Conservation (phyloP, 2,329 filamentous ascomycete genomes). For the Aspergillus sp. region DNA sequence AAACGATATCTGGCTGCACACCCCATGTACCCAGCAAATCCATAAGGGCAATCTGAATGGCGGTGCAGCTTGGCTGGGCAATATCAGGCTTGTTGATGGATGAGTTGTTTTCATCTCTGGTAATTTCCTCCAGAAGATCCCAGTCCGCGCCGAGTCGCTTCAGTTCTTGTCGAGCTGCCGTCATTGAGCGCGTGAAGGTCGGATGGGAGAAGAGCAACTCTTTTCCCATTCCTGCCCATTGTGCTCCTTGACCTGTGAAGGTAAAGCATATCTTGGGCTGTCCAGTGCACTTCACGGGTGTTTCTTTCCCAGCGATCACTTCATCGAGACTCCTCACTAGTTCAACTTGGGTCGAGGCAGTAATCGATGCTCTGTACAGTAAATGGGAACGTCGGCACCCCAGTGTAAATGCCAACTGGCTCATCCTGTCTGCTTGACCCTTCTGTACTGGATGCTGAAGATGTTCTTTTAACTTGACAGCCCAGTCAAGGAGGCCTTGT, state of each 20-base stretch:
- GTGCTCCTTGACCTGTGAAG: slow-evolving; percentile 14
- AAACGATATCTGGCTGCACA: slow-evolving; percentile 17
- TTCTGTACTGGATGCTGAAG: too few species aligned
- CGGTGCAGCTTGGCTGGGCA: slow-evolving; percentile 24
- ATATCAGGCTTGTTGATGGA: not conserved
- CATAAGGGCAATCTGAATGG: slow-evolving; percentile 25
- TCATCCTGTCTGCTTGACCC: too few species aligned
- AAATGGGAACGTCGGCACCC: not conserved
- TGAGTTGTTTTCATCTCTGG: slow-evolving; percentile 1
- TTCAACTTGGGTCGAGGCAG: too few species aligned
- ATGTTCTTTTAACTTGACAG: too few species aligned
- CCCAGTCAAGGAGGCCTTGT: too few species aligned
- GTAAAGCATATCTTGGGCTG: too few species aligned
- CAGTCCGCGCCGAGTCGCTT: not conserved
- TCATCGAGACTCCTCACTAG: too few species aligned
- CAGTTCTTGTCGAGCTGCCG: not conserved
- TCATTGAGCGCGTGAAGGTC: not conserved
- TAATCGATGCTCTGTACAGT: not conserved
- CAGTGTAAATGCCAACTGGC: too few species aligned
- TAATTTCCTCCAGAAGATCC: not conserved
- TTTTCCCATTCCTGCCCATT: slow-evolving; percentile 17
- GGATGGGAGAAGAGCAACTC: slow-evolving; percentile 2
- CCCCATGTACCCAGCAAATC: slow-evolving; percentile 23
- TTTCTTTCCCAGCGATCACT: too few species aligned
- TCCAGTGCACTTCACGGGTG: too few species aligned